Base-by-base conservation (phyloP, 352 stramenopile genomes). In the Blastocystis sp. region DNA sequence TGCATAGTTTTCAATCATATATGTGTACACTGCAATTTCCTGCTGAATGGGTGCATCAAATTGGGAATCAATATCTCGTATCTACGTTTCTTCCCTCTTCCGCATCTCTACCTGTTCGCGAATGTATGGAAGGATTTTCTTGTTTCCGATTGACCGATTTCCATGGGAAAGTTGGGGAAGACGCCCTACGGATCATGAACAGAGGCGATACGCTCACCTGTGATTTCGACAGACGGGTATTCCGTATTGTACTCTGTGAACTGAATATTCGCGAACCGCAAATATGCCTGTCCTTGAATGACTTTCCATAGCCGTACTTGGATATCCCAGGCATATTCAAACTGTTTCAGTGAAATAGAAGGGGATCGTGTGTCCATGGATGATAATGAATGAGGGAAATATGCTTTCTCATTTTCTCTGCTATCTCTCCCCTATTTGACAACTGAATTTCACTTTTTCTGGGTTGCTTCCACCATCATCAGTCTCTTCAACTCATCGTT, bases 321-420 rank as follows among this genome's bases (percentile, higher is more conserved):
- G 21, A 81, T 32, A 42, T 81, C 69, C 69, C 69, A 81, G 18
- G 69, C 69, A 24, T 81, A 81, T n/a, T 81, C 69, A 42, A 81
- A 81, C 40, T 81, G 69, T 29, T 63, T 14, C 6, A 81, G 48
- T 48, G 69, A 63, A 8, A 81, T 21, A 6, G 44, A 64, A 46
- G 48, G 44, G n/a, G 14, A 27, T 59, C 18, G n/a, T 59, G n/a
- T 27, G n/a, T 59, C 51, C 51, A 59, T 59, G 32, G 11, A 3
- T 59, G 11, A 16, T 3, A 59, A 11, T 59, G 11, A 3, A 32
- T 59, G 51, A 11, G 7, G 2, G 32, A 59, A 59, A 3, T n/a
- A n/a, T n/a, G n/a, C n/a, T n/a, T n/a, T n/a, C n/a, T n/a, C n/a
- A n/a, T n/a, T n/a, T n/a, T n/a, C n/a, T n/a, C n/a, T n/a, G n/a